Base-by-base conservation (phyloP, 139 green algal genomes). In the Micromonas commoda region DNA sequence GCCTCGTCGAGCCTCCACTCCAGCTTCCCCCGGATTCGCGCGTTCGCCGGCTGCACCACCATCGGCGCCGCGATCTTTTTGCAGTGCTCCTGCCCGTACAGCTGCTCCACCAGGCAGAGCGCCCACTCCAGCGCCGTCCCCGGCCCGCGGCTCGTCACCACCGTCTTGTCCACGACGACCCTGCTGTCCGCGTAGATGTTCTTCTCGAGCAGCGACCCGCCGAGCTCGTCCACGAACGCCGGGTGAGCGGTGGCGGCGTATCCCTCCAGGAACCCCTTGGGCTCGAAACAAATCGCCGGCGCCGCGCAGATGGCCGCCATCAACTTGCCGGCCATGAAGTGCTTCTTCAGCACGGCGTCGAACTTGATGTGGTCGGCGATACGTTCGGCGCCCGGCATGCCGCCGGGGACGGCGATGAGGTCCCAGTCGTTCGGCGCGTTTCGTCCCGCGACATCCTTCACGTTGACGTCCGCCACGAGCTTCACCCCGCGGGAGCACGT, bases 81-180 rank as follows among this genome's bases (percentile, higher is more conserved):
- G 80, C 83, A 81, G 84, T 94, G 96, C 26, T 97, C 90, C 29
- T 86, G 75, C 0, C 92, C 92, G 73, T 90, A 97, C 76, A 99
- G 83, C 75, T 89, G 75, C 85, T 92, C 86, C 23, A 99, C 94
- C 4, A 97, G 87, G 0, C 76, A 72, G 63, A 99, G 85, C 16
- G 93, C 88, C 89, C 97, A 98, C 82, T 98, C 94, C 74, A 98
- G 92, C 0, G 95, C 87, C 0, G 95, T 97, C 0, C 92, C 93
- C 0, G 94, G 93, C 2, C 92, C 93, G 23, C 89, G 80, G 74
- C 83, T 92, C 53, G 95, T 99, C 35, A 87, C 90, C 3, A 97
- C 74, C 20, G 81, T 86, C 28, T 91, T 91, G 74, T 97, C 91
- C 26, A 92, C 87, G 52, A 97, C 94, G 32, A 99, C 95, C 0